Base-by-base conservation (phyloP, 257 asterid species). In the Datura wrightii region DNA sequence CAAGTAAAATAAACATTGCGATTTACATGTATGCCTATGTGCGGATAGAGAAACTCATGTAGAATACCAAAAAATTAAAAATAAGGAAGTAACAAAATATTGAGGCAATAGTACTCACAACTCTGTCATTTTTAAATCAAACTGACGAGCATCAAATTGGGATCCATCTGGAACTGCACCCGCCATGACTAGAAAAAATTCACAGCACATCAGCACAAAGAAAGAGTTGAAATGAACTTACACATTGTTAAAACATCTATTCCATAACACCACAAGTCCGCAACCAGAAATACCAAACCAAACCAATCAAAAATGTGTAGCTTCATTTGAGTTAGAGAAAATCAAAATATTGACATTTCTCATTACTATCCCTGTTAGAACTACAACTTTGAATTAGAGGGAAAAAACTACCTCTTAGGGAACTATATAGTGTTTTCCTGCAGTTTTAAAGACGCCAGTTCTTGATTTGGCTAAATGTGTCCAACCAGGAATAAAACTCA, bases 81-180 rank as follows among this genome's bases (percentile, higher is more conserved):
- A 48, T 44, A 10, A 50, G 39, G 48, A 19, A 10, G 59, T 18
- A 71, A 71, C 37, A 42, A 19, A 11, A 42, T 44, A 72, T 50
- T 13, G 59, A 46, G n/a, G 6, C 58, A 72, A 19, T 37, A 14
- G n/a, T n/a, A 55, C 84, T 80, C 70, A 80, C 84, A 80, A 80
- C 3, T 80, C 56, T 46, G 66, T 80, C 84, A 80, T 80, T 80
- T 58, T 80, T 3, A 58, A 72, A 72, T 72, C 80, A 46, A 42
- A 72, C 24, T 46, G 56, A 72, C 58, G 58, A 56, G 84, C 55
- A 58, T 80, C 84, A 59, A 80, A 59, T 37, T 80, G 74, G 13
- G 84, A 80, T 80, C 84, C 84, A 58, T 80, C 84, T 16, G 58
- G 67, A 55, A 31, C 84, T 55, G 54, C 71, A 80, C 84, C 42